Percentiles rank a stretch among this genome's conserved stretches.
phyloP scores from a whole-genome alignment of 805 yeast species.

The Sugiyamaella floridensis region DNA sequence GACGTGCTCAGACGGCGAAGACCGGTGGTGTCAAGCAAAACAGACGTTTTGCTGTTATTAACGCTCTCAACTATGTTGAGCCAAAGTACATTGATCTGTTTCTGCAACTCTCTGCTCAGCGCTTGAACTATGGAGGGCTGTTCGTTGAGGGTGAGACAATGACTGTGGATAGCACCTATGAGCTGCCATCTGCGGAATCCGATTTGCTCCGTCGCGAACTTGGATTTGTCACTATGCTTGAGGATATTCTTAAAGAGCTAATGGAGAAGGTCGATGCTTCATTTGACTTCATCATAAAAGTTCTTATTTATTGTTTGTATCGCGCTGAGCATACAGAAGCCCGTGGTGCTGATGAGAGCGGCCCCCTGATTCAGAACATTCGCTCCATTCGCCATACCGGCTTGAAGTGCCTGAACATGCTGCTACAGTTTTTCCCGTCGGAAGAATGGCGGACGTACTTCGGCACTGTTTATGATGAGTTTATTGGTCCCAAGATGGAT shows the following conservation, averaged over 20 bases:
- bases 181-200: not conserved
- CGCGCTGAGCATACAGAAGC: conserved; percentile 40
- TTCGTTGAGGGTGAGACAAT: conserved; percentile 17
- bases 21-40: conserved; percentile 66
- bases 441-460: conserved; percentile 50
- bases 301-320: conserved; percentile 50
- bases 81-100: conserved; percentile 48
- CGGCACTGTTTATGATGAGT: conserved; percentile 43
- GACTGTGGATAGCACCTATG: not conserved
- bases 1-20: conserved; percentile 68
- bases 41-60: conserved; percentile 43
- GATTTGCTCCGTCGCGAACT: conserved; percentile 19
- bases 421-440: conserved; percentile 48
- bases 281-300: conserved; percentile 46
- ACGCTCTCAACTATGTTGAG: conserved; percentile 31
- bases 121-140: conserved; percentile 38
- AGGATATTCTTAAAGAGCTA: conserved; percentile 49
- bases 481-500: conserved; percentile 59
- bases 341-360: conserved; percentile 21
- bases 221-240: conserved; percentile 60
- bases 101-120: conserved; percentile 53
- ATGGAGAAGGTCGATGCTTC: conserved; percentile 50
- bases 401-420: conserved; percentile 51
- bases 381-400: conserved; percentile 36
- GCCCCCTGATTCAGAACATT: not conserved